Conservation (phyloP, 2,329 filamentous ascomycete genomes). For the Neonectria hederae region DNA sequence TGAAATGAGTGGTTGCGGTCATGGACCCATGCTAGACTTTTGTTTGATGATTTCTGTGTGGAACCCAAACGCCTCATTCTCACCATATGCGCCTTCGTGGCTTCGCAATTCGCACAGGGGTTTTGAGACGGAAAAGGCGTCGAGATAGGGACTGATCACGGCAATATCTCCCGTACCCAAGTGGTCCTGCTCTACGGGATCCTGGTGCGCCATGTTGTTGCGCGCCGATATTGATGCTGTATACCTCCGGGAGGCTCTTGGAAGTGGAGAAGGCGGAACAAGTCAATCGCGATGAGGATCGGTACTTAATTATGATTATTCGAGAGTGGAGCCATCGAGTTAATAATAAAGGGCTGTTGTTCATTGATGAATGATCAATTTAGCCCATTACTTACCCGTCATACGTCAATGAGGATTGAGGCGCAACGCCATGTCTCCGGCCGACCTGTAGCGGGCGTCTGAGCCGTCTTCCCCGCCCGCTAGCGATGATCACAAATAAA, state of each 20-base stretch:
- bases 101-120: no score
- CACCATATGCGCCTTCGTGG: no score
- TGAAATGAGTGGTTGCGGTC: no score
- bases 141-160: constrained; percentile 40
- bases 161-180: constrained; percentile 28
- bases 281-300: background rate
- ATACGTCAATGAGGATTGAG: background rate
- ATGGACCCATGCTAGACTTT: no score
- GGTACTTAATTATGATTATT: background rate
- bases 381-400: background rate
- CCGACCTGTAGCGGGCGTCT: background rate
- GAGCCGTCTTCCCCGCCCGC: background rate
- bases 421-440: background rate
- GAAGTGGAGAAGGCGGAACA: background rate
- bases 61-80: background rate
- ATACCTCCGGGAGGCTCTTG: background rate
- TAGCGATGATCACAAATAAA: constrained; percentile 10
- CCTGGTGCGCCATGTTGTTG: background rate
- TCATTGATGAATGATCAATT: background rate
- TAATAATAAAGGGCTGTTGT: background rate
- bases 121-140: no score
- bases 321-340: background rate
- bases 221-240: background rate
- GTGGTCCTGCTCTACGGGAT: background rate
- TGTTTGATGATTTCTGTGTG: background rate